Evolutionary conservation across 768 basidiomycete species (phyloP), one percentile per base, ranked within the genome.

Genomic region (Calvatia gigantea): DNA sequence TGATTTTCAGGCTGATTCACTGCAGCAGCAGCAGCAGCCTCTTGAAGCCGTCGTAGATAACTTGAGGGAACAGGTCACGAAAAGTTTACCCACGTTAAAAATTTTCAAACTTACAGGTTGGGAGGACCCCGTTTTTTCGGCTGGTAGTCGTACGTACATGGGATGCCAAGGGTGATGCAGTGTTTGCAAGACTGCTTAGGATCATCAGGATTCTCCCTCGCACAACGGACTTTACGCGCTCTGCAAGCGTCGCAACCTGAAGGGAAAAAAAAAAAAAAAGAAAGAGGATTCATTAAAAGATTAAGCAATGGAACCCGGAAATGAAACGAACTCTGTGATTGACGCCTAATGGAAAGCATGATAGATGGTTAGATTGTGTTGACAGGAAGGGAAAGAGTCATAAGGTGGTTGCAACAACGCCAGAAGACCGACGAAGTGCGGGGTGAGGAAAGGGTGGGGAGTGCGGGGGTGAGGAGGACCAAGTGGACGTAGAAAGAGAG

Each of bases 81-180:
- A 53, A 42, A 33, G n/a, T 11, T 23, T 19, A 12, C 46, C 38
- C 4, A 21, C 15, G 23, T 21, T 35, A 51, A n/a, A n/a, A n/a
- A 51, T n/a, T 35, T 25, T 64, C 54, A 37, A 42, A 65, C 85
- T 70, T 70, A 95, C 89, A 94, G 76, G 69, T 95, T 95, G 1
- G 93, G 94, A 2, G 94, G 94, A 0, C 94, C 94, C 54, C 94
- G 77, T 70, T 95, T 95, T 77, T 94, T 94, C 17, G 94, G 94
- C 67, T 91, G 89, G 67, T 95, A 95, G 65, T 92, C 89, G 62
- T 94, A 96, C 1, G 89, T 93, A 69, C 94, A 94, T 4, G 85
- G 81, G 46, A 94, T 88, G 17, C 84, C 87, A 47, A 94, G 82
- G 0, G 87, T 80, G 61, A 87, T 76, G 67, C 91, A 94, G 66